Base-by-base conservation (phyloP, 495 filamentous ascomycete genomes). In the Penicillium pulvis region DNA sequence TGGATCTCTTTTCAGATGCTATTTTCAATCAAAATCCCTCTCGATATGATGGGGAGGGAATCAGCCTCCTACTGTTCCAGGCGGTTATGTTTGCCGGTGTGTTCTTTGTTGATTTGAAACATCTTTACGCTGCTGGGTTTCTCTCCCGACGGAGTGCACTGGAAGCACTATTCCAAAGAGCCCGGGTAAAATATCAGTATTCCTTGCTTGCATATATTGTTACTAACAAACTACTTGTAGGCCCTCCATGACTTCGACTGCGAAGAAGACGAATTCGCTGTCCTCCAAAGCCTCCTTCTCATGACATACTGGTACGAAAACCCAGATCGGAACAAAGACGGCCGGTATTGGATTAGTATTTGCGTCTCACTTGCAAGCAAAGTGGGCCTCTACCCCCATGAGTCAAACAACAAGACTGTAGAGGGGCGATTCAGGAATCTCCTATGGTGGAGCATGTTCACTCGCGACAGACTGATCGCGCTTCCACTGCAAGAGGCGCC, bases 31-130 rank as follows among this genome's bases (percentile, higher is more conserved):
- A 4, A 10, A 6, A 36, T 3, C 10, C 8, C 10, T 14, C 74
- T 35, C 81, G 85, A 6, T 6, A 16, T 17, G 11, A 26, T 63
- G 83, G 81, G n/a, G 69, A 69, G 28, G 70, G 76, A 20, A 81
- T 85, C 43, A 90, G 88, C 69, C 65, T 92, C 65, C 78, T 91
- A 47, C 68, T 89, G 9, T 89, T 87, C 65, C 86, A 89, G 61
- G 83, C 85, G 33, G 81, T 90, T 39, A 88, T 89, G 87, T 90
- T 89, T 65, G 79, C 84, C 11, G 87, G 83, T 3, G 81, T 80
- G 24, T 83, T 85, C 28, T 89, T 90, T 64, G 86, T 91, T 16
- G 85, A 87, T 62, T 79, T 84, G 69, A 75, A 80, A 33, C 71
- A 78, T 61, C 73, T 92, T 42, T 78, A 75, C 31, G 75, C 78